Percentiles rank a stretch among this genome's conserved stretches.
phyloP scores from a whole-genome alignment of 2,329 filamentous ascomycete species.

The Tolypocladium album region DNA sequence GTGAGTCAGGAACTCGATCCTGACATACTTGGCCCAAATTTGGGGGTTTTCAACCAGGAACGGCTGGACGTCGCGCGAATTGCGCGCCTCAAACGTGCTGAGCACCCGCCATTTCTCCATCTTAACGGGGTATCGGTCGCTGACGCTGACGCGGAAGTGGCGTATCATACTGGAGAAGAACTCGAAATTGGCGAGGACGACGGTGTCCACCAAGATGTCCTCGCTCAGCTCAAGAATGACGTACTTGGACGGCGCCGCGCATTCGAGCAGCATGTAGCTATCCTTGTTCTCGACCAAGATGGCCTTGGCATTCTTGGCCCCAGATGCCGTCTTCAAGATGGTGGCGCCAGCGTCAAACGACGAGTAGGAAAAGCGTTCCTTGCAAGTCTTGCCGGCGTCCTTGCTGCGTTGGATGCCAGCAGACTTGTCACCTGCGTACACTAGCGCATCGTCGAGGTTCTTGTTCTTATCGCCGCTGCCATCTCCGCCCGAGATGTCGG shows the following conservation, averaged over 20 bases:
- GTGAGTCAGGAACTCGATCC: constrained; percentile 84
- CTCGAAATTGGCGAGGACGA: constrained; percentile 97
- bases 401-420: constrained; percentile 60
- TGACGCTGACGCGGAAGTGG: constrained; percentile 82
- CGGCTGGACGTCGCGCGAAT: constrained; percentile 86
- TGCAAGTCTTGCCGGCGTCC: constrained; percentile 94
- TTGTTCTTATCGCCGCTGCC: constrained; percentile 7
- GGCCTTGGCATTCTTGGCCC: constrained; percentile 78
- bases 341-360: constrained; percentile 96
- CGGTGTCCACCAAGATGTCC: constrained; percentile 75
- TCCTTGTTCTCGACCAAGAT: constrained; percentile 96
- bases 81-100: constrained; percentile 81
- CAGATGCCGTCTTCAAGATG: constrained; percentile 77
- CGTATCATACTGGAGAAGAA: constrained; percentile 98
- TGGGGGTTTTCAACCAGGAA: constrained; percentile 90
- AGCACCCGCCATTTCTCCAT: constrained; percentile 82
- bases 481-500: constrained; percentile 4
- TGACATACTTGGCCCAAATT: constrained; percentile 90
- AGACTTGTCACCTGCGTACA: constrained; percentile 37
- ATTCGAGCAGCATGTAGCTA: constrained; percentile 94
- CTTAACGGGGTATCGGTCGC: constrained; percentile 90
- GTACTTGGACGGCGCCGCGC: constrained; percentile 78
- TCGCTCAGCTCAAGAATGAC: constrained; percentile 91
- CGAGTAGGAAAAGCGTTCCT: constrained; percentile 94
- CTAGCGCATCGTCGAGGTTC: constrained; percentile 26